Evolutionary conservation across 129 eudicot species (phyloP), one percentile per base, ranked within the genome.

Genomic region (Glebionis coronaria): DNA sequence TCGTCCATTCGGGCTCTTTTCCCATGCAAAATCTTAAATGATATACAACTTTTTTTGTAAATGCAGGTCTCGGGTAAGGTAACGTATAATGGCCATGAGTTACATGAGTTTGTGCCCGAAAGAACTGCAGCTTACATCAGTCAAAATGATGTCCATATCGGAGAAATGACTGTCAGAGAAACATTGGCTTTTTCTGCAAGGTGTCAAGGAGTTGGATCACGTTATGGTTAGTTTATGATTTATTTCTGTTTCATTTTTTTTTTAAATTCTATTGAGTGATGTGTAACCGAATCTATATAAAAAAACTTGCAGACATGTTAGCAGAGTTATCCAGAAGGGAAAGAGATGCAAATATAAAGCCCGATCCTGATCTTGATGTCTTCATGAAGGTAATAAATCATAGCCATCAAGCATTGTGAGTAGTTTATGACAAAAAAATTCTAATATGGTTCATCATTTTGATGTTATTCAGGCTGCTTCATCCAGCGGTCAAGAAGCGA

Each of bases 131-230:
- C 95, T 12, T 91, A 91, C 65, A 85, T 91, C 25, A 83, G 97
- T 69, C 97, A 91, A 79, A 69, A 91, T 55, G 97, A 91, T 83
- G 82, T 87, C 20, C 97, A 91, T 67, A 85, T 87, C 3, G 95
- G 95, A 77, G 97, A 91, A 72, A 81, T 91, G 95, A 91, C 97
- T 40, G 97, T 91, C 12, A 85, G 97, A 82, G 97, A 91, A 78
- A 91, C 95, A 45, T 62, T 87, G 68, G 95, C 84, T 28, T 91
- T 82, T 69, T 85, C 95, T 19, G 97, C 93, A 40, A 85, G 97
- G 74, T 83, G 86, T 62, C 97, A 91, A 73, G 97, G 97, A 20
- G 84, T 91, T 70, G 97, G 97, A 66, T 84, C 83, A 2, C 89
- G 95, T 31, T 87, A 91, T 44, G 97, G 97, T 91, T 72, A 75